phyloP scores from a whole-genome alignment of 192 early-diverging fungal species.

The Coemansia sp. region DNA sequence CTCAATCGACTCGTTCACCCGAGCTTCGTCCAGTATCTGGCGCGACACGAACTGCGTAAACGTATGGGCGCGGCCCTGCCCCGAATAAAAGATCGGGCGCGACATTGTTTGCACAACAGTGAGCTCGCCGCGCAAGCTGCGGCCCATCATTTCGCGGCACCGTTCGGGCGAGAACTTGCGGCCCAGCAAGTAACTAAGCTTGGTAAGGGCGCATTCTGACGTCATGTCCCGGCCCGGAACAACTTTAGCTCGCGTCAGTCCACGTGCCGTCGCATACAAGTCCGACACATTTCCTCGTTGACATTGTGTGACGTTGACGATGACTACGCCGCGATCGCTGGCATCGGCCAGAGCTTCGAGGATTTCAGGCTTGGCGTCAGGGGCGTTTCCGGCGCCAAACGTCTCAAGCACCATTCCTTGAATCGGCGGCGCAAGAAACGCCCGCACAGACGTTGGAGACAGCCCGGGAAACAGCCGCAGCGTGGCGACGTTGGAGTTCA shows the following conservation, averaged over 20 bases:
- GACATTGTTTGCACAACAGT: slow-evolving; percentile 58
- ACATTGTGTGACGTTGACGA: slow-evolving; percentile 96
- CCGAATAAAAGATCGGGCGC: slow-evolving; percentile 44
- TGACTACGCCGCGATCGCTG: slow-evolving; percentile 88
- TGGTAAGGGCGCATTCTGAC: slow-evolving; percentile 92
- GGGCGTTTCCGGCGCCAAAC: slow-evolving; percentile 96
- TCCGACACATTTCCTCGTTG: slow-evolving; percentile 81
- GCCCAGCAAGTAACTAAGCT: slow-evolving; percentile 90
- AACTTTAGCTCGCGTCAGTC: slow-evolving; percentile 74
- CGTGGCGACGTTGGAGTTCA: slow-evolving; percentile 86
- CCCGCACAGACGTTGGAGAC: slow-evolving; percentile 78
- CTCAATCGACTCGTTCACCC: slow-evolving; percentile 41
- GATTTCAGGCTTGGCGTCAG: slow-evolving; percentile 82
- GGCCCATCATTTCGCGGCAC: slow-evolving; percentile 78
- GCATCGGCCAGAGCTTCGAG: slow-evolving; percentile 82
- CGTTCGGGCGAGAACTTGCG: slow-evolving; percentile 62
- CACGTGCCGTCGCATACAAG: slow-evolving; percentile 86
- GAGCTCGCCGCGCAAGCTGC: slow-evolving; percentile 90
- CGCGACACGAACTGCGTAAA: slow-evolving; percentile 53
- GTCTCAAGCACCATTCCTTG: slow-evolving; percentile 93
- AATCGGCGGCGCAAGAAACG: slow-evolving; percentile 83
- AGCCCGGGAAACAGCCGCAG: slow-evolving; percentile 95
- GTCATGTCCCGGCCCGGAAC: slow-evolving; percentile 95
- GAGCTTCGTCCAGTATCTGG: slow-evolving; percentile 52
- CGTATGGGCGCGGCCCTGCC: slow-evolving; percentile 36